Base-by-base conservation (phyloP, 345 rosid genomes). In the Bruguiera sexangula region DNA sequence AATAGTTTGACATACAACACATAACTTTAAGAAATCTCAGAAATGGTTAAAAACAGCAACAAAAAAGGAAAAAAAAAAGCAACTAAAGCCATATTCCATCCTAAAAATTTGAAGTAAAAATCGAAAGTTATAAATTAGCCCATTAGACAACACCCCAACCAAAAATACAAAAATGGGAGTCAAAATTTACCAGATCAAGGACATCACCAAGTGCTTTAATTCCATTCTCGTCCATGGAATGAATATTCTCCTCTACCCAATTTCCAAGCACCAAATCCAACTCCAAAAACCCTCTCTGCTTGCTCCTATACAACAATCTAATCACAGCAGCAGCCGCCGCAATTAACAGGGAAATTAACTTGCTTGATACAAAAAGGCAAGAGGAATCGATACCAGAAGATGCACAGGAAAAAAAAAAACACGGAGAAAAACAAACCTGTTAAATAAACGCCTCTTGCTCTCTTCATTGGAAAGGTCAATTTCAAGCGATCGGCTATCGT, bases 231-330 rank as follows among this genome's bases (percentile, higher is more conserved):
- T 88, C 96, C 99, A 95, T 80, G 69, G 91, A 84, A 71, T 81
- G 67, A 26, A 92, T 76, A 73, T 95, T 75, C 58, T 90, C 89
- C 72, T 87, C 92, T 60, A 95, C 99, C 97, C 99, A 92, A 74
- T 82, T 88, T 7, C 99, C 99, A 51, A 95, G 78, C 70, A 92
- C 93, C 73, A 92, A 79, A 82, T 95, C 99, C 81, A 92, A 84
- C 73, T 95, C 99, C 74, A 95, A 72, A 79, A 86, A 87, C 30
- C 99, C 99, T 83, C 99, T 80, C 74, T 95, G 99, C 67, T 76
- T 95, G 83, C 99, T 95, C 85, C 98, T 85, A 79, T 95, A 92
- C 81, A 95, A 74, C 79, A 95, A 68, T 69, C 98, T 94, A 34
- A 22, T 24, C 32, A 8, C 20, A 18, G 50, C 8, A 67, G 6